Conservation (phyloP, 1,284 basidiomycete genomes). For the Ceratobasidium sp. region DNA sequence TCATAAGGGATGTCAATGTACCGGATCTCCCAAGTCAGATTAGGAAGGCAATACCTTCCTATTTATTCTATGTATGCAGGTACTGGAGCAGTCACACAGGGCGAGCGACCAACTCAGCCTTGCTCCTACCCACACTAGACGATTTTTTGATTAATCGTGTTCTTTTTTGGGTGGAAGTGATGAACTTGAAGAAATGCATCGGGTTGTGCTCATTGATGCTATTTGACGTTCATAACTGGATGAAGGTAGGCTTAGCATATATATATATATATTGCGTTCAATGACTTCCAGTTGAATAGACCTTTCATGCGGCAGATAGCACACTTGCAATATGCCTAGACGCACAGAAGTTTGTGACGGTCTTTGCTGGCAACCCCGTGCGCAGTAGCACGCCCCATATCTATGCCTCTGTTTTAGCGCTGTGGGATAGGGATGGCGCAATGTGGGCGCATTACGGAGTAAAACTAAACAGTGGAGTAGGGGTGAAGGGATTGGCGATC, state of each 20-base stretch:
- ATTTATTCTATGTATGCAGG: background rate
- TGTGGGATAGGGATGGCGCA: background rate
- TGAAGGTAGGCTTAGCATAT: background rate
- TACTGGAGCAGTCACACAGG: constrained; percentile 7
- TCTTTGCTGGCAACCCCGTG: background rate
- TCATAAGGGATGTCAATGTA: background rate
- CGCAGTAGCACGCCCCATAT: constrained; percentile 22
- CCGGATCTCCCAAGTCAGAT: constrained; percentile 1
- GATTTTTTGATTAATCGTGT: background rate
- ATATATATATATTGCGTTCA: too few relatives aligned
- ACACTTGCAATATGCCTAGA: background rate
- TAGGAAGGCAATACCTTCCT: background rate
- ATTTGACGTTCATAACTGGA: background rate
- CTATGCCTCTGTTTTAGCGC: constrained; percentile 12
- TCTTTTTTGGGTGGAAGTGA: constrained; percentile 1
- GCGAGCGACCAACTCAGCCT: background rate
- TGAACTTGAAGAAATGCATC: background rate
- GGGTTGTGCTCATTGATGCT: background rate
- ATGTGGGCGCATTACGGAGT: too few relatives aligned
- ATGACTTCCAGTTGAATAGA: background rate
- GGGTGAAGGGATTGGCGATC: background rate
- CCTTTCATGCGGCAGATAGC: background rate
- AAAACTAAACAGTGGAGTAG: background rate
- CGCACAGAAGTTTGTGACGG: background rate
- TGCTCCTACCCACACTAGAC: background rate